A percentile compares a stretch with the other conserved stretches of the same genome.
These are phyloP conservation scores for Babesia divergens DNA, from an alignment of 169 alveolate species.

Conservation along the genomic window DNA sequence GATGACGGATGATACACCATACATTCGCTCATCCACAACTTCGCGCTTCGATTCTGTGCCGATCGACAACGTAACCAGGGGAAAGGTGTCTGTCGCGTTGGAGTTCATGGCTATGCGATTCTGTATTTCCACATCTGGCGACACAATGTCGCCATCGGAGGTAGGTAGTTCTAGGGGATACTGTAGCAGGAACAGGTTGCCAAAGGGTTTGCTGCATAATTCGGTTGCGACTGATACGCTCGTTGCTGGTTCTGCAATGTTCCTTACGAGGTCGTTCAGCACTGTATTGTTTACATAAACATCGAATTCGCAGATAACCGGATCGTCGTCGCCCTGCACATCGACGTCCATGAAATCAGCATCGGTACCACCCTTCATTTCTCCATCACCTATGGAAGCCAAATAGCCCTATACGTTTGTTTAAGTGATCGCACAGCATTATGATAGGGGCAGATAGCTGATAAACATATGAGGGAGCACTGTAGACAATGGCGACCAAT, in stretches of 20 bases:
- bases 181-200: conserved; percentile 40
- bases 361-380: conserved; percentile 1
- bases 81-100: conserved; percentile 50
- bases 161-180: conserved; percentile 50
- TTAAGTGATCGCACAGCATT: too few relatives aligned
- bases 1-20: conserved; percentile 23
- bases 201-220: conserved; percentile 47
- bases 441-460: too few relatives aligned
- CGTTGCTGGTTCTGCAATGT: conserved; percentile 34
- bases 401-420: too few relatives aligned
- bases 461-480: too few relatives aligned
- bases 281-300: conserved; percentile 45
- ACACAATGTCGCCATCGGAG: neutral
- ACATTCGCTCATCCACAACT: conserved; percentile 17
- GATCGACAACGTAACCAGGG: conserved; percentile 8
- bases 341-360: conserved; percentile 22
- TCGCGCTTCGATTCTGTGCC: conserved; percentile 35
- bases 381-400: too few relatives aligned
- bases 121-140: conserved; percentile 3
- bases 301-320: conserved; percentile 48
- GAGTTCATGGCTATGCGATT: conserved; percentile 18
- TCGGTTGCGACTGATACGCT: conserved; percentile 34
- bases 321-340: conserved; percentile 35
- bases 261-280: conserved; percentile 23
- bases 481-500: too few relatives aligned